phyloP scores from a whole-genome alignment of 306 rosid species.

The Fragaria nilgerrensis region DNA sequence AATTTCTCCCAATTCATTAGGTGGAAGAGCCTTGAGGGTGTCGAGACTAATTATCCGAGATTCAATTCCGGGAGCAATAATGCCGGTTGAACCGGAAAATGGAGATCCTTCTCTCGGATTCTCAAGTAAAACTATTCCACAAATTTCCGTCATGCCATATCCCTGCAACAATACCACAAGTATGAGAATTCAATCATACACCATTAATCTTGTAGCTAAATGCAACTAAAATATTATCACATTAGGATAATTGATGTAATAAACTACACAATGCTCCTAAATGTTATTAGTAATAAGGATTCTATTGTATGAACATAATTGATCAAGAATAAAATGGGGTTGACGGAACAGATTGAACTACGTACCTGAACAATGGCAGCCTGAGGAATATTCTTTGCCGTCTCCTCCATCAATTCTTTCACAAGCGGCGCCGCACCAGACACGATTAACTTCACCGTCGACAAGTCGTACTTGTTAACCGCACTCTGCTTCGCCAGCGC shows the following conservation, averaged over 20 bases:
- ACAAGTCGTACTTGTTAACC: neutral
- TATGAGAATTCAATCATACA: neutral
- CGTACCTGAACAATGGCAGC: neutral
- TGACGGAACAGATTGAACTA: too few species aligned
- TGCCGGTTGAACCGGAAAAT: neutral
- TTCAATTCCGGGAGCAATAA: neutral
- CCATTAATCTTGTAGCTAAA: neutral
- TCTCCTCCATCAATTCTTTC: neutral
- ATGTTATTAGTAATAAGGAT: too few species aligned
- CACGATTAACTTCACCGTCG: neutral
- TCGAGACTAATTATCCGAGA: neutral
- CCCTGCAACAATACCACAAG: neutral
- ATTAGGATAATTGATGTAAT: too few species aligned
- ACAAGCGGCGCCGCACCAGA: conserved; percentile 1
- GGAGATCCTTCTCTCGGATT: neutral
- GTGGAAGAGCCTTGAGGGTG: conserved; percentile 1
- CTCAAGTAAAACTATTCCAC: neutral
- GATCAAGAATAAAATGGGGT: too few species aligned
- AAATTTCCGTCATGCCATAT: neutral
- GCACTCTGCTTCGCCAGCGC: conserved; percentile 8
- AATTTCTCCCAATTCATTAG: neutral
- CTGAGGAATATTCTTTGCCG: neutral
- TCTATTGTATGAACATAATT: too few species aligned
- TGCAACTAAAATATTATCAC: neutral
- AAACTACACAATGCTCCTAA: too few species aligned